These are phyloP conservation scores for Raffaelea ambrosiae DNA, from an alignment of 2,329 filamentous ascomycete species.

Conservation along the genomic window DNA sequence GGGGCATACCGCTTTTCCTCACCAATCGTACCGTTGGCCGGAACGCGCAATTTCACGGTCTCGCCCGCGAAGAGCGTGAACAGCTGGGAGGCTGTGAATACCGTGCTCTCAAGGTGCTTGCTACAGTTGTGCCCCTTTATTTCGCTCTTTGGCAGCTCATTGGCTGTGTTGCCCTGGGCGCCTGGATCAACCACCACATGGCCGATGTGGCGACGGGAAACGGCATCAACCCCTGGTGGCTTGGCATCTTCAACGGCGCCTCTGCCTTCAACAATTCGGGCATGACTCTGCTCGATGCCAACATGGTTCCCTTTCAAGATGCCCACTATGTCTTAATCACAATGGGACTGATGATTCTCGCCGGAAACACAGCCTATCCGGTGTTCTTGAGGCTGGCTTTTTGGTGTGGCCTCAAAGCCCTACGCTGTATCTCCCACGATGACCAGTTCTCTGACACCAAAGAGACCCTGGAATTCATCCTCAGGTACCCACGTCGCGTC, in stretches of 20 bases:
- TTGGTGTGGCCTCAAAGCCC: constrained; percentile 38
- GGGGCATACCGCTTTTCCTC: constrained; percentile 23
- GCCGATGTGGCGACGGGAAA: constrained; percentile 41
- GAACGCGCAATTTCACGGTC: constrained; percentile 46
- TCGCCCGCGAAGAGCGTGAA: constrained; percentile 45
- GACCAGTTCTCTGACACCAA: constrained; percentile 31
- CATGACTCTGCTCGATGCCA: constrained; percentile 58
- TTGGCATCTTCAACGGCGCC: constrained; percentile 57
- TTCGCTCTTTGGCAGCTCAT: constrained; percentile 51
- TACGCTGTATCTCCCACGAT: constrained; percentile 28
- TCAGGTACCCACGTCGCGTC: constrained; percentile 47
- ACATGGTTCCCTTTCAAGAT: constrained; percentile 53
- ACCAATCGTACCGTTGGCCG: constrained; percentile 31
- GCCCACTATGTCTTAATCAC: constrained; percentile 41
- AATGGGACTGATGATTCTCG: constrained; percentile 51
- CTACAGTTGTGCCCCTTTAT: constrained; percentile 52
- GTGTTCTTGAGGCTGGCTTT: constrained; percentile 53
- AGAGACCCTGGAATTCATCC: constrained; percentile 43
- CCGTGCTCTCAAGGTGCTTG: constrained; percentile 50
- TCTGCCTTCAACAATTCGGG: constrained; percentile 67
- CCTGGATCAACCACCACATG: constrained; percentile 48
- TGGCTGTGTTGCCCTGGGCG: constrained; percentile 49
- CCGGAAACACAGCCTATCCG: constrained; percentile 59
- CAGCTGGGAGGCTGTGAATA: constrained; percentile 56
- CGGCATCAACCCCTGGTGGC: constrained; percentile 58